Conservation (phyloP, 179 eudicot species). For the Vitellaria paradoxa region DNA sequence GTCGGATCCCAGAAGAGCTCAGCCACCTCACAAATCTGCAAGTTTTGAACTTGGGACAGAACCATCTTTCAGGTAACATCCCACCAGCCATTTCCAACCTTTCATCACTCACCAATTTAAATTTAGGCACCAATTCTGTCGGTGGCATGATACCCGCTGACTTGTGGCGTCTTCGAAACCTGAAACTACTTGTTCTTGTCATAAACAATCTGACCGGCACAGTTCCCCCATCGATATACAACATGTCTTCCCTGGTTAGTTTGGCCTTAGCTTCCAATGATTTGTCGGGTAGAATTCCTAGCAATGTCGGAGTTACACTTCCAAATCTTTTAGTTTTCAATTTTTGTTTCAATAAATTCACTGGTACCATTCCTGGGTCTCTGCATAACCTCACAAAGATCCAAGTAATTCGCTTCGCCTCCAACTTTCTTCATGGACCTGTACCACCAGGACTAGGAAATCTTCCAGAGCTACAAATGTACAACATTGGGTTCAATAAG, state of each 20-base stretch:
- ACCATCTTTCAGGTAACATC: conserved; percentile 39
- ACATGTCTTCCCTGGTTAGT: conserved; percentile 49
- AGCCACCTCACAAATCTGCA: conserved; percentile 33
- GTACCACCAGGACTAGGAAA: conserved; percentile 62
- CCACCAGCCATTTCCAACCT: conserved; percentile 48
- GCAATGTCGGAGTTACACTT: conserved; percentile 42
- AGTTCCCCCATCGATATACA: conserved; percentile 45
- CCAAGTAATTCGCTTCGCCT: conserved; percentile 40
- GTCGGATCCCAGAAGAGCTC: conserved; percentile 40
- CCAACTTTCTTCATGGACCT: conserved; percentile 43
- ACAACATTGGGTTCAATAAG: conserved; percentile 47
- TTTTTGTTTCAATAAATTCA: conserved; percentile 51
- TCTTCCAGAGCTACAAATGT: conserved; percentile 45
- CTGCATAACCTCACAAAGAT: conserved; percentile 59
- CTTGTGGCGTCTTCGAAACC: conserved; percentile 26
- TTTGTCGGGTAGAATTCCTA: conserved; percentile 44
- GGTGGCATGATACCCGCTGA: conserved; percentile 41
- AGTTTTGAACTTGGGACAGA: conserved; percentile 39
- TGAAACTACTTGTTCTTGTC: conserved; percentile 43
- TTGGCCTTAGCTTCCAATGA: conserved; percentile 47
- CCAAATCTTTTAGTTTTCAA: conserved; percentile 46
- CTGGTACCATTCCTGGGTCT: conserved; percentile 56
- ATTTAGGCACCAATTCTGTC: conserved; percentile 48
- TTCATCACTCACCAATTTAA: conserved; percentile 34
- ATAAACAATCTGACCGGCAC: conserved; percentile 49